Conservation (phyloP, 2,329 filamentous ascomycete genomes). For the Penicillium hesseltinei region DNA sequence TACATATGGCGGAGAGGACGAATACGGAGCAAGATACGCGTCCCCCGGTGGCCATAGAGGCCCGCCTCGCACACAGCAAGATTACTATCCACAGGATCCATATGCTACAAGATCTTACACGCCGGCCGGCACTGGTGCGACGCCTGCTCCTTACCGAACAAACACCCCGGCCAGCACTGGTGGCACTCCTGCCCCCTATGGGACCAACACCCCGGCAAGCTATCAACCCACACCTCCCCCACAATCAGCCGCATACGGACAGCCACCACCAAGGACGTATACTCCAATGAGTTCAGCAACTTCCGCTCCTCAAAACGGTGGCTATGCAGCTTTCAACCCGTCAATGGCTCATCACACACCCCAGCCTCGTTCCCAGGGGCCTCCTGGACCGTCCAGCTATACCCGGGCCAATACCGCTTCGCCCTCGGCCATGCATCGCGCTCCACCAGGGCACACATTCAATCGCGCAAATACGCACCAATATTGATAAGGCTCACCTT, state of each 20-base stretch:
- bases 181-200: slow-evolving; percentile 7
- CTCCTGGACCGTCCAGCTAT: slow-evolving; percentile 18
- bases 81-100: slow-evolving; percentile 3
- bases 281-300: slow-evolving; percentile 14
- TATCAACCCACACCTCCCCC: slow-evolving; percentile 12
- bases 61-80: neutral
- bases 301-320: slow-evolving; percentile 12
- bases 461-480: slow-evolving; percentile 24
- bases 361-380: slow-evolving; percentile 4
- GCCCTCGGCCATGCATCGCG: slow-evolving; percentile 23
- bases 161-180: slow-evolving; percentile 17
- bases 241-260: slow-evolving; percentile 1
- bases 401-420: slow-evolving; percentile 21
- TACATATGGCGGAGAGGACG: slow-evolving; percentile 1
- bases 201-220: slow-evolving; percentile 18
- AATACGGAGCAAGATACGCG: neutral
- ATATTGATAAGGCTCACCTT: slow-evolving; percentile 8
- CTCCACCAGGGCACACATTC: slow-evolving; percentile 23
- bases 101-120: slow-evolving; percentile 10
- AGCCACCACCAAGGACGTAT: slow-evolving; percentile 12
- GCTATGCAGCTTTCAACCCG: slow-evolving; percentile 26
- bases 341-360: slow-evolving; percentile 12
- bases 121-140: slow-evolving; percentile 11
- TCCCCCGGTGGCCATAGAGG: neutral
- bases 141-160: slow-evolving; percentile 9